Evolutionary conservation across 1,139 yeast genomes (phyloP), one percentile per base, ranked within the genome.

Genomic region (Saccharomyces hybrid): DNA sequence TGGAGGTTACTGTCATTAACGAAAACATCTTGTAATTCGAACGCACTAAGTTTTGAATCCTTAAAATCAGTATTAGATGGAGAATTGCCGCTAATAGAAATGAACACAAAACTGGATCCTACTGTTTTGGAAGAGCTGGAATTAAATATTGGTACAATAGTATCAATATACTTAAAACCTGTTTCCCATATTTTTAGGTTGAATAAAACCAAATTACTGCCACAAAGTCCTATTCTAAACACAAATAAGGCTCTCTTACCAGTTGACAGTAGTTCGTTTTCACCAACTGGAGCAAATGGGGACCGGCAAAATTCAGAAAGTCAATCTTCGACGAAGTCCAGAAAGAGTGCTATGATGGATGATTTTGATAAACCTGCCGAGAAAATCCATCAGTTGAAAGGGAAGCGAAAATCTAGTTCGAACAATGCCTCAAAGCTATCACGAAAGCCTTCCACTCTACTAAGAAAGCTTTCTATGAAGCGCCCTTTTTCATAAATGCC

Each of bases 101-200:
- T 87, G 46, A 84, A 83, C 54, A 93, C 88, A 52, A 80, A 81
- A 55, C 75, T 90, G 58, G 93, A 88, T 59, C 84, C 88, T 1
- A 73, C 73, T 1, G 78, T 86, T 11, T 70, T 90, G 49, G 95
- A 88, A 62, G 97, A 91, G 65, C 74, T 91, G 54, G 96, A 88
- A 62, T 75, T 91, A 60, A 84, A 82, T 59, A 83, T 91, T 46
- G 97, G 97, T 0, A 76, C 90, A 0, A 73, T 91, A 54, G 91
- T 96, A 0, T 86, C 96, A 0, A 83, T 91, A 28, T 91, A 90
- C 64, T 74, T 90, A 61, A 88, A 89, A 62, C 96, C 97, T 0
- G 85, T 88, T 5, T 79, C 79, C 26, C 88, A 82, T 60, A 90
- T 91, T 1, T 90, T 91, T 73, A 74, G 96, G 46, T 72, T 80